Percentiles rank a stretch among this genome's conserved stretches.
phyloP scores from a whole-genome alignment of 1,284 basidiomycete genomes.

The Ganoderma resinaceum region DNA sequence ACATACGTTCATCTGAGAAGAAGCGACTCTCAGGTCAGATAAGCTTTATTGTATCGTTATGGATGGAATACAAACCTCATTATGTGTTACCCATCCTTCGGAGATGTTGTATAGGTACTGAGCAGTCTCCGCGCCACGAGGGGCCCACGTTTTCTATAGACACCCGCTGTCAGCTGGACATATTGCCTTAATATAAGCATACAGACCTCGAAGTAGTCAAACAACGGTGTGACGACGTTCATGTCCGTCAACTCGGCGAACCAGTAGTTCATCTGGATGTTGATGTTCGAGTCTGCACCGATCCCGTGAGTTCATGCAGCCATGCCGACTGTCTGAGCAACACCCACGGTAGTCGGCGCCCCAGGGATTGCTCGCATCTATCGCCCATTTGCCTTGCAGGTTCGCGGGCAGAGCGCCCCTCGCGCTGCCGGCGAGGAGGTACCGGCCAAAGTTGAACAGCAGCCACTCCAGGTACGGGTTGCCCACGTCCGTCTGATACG shows the following conservation, averaged over 20 bases:
- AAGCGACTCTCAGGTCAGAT: neutral
- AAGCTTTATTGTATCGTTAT: neutral
- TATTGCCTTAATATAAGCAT: neutral
- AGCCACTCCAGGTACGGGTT: constrained; percentile 77
- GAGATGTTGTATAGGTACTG: constrained; percentile 70
- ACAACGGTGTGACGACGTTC: constrained; percentile 63
- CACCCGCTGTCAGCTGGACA: neutral
- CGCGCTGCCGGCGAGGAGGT: constrained; percentile 67
- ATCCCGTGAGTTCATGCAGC: neutral
- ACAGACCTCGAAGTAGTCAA: constrained; percentile 71
- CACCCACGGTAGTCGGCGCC: constrained; percentile 55
- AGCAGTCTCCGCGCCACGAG: constrained; percentile 71
- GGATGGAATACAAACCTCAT: constrained; percentile 56
- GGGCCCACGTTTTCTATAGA: constrained; percentile 73
- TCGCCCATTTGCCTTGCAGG: constrained; percentile 77
- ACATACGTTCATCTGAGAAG: constrained; percentile 62
- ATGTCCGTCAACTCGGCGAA: constrained; percentile 44
- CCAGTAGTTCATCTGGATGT: constrained; percentile 3
- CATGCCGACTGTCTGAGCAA: no score
- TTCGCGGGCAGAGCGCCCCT: constrained; percentile 72
- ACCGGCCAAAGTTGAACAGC: constrained; percentile 74
- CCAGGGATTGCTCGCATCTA: constrained; percentile 62
- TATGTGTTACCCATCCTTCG: constrained; percentile 74
- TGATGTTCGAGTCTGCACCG: constrained; percentile 73
- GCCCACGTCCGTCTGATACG: constrained; percentile 61